Conservation (phyloP, 2,329 filamentous ascomycete genomes). For the Cladophialophora carrionii region DNA sequence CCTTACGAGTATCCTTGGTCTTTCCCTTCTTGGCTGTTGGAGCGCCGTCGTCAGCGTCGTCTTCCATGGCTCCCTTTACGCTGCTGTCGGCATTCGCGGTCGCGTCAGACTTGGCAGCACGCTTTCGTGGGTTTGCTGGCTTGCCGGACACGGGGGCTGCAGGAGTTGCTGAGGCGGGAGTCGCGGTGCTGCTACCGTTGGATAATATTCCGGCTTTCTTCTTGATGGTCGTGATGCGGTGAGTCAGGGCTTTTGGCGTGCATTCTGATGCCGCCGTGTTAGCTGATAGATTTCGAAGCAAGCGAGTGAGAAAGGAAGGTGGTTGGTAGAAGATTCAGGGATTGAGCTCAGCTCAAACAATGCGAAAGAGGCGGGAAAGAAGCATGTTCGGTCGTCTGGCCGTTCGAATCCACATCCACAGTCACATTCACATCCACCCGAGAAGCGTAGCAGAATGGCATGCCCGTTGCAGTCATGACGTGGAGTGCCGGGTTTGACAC, state of each 20-base stretch:
- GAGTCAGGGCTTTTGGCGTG: conserved; percentile 27
- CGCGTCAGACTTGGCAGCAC: not conserved
- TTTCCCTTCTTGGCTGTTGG: not conserved
- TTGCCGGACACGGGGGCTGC: not conserved
- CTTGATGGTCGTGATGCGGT: conserved; percentile 16
- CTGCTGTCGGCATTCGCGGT: not conserved
- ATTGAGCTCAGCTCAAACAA: not conserved
- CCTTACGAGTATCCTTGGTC: not conserved
- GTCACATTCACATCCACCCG: not conserved
- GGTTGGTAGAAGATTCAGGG: too few relatives aligned
- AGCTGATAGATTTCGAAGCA: not conserved
- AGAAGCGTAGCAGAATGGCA: not conserved
- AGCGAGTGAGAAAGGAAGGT: not conserved
- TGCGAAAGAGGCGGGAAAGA: not conserved
- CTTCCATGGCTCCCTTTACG: not conserved
- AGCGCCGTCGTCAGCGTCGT: not conserved
- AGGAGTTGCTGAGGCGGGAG: not conserved
- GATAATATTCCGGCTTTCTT: not conserved
- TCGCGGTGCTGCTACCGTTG: too few relatives aligned
- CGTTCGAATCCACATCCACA: not conserved
- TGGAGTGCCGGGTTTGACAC: not conserved
- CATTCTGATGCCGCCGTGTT: conserved; percentile 16
- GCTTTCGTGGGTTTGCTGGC: not conserved
- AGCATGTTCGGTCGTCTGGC: not conserved
- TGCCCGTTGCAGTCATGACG: not conserved